Evolutionary conservation across 176 grass and related monocot species (phyloP).

Genomic region (Aechmea fasciata): DNA sequence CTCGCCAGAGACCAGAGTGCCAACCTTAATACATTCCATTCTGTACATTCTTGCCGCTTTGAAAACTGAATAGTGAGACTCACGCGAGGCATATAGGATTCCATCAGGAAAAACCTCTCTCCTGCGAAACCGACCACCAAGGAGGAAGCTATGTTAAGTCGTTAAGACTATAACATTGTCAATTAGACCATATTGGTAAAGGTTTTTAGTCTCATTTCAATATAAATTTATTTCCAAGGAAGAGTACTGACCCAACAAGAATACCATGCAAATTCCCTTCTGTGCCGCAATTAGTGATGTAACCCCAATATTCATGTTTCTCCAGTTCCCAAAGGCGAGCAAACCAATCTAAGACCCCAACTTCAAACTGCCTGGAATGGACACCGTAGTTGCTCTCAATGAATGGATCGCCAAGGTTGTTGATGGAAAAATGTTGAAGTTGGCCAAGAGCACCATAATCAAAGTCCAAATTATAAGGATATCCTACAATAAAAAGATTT

Average conservation of each 20-base stretch:
- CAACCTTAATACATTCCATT: slow-evolving; percentile 77
- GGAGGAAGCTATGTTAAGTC: neutral
- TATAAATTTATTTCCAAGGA: neutral
- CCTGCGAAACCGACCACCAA: slow-evolving; percentile 34
- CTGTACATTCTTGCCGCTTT: slow-evolving; percentile 90
- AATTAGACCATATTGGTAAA: neutral
- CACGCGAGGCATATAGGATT: slow-evolving; percentile 58
- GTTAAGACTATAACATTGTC: neutral
- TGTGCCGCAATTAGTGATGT: slow-evolving; percentile 89
- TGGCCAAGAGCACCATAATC: slow-evolving; percentile 64
- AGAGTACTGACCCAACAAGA: slow-evolving; percentile 64
- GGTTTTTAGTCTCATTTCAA: neutral
- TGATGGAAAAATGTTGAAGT: slow-evolving; percentile 70
- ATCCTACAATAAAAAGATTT: slow-evolving; percentile 37
- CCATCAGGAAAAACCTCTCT: slow-evolving; percentile 72
- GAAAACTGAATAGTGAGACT: slow-evolving; percentile 88
- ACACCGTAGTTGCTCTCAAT: slow-evolving; percentile 89
- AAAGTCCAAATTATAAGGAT: slow-evolving; percentile 84
- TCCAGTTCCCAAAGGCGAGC: slow-evolving; percentile 74
- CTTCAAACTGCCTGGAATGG: slow-evolving; percentile 85
- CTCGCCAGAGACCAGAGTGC: slow-evolving; percentile 66
- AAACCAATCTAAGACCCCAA: slow-evolving; percentile 82
- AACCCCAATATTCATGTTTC: slow-evolving; percentile 77
- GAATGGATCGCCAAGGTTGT: slow-evolving; percentile 85
- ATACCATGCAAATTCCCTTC: slow-evolving; percentile 89